A percentile compares a stretch with the other conserved stretches of the same genome.
phyloP scores from a whole-genome alignment of 768 basidiomycete genomes.

The Lentinula boryana region DNA sequence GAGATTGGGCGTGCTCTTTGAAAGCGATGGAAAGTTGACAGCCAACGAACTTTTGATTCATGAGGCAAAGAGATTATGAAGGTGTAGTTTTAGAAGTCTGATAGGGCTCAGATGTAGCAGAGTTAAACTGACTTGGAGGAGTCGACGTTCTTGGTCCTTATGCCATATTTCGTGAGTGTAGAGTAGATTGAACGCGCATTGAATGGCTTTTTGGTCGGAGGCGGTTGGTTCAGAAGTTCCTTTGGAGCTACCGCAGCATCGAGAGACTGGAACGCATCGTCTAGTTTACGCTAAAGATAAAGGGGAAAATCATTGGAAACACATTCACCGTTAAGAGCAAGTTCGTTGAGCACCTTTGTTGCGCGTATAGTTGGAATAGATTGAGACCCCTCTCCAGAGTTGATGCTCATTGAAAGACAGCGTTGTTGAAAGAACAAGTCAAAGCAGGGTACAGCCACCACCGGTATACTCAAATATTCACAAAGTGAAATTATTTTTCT shows the following conservation, averaged over 20 bases:
- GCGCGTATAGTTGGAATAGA: not conserved
- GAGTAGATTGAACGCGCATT: constrained; percentile 64
- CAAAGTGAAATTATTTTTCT: not conserved
- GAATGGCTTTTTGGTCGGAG: constrained; percentile 49
- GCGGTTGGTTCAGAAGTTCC: constrained; percentile 23
- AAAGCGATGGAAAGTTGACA: constrained; percentile 19
- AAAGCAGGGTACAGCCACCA: too few species aligned
- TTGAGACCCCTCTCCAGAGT: not conserved
- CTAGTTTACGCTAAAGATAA: constrained; percentile 62
- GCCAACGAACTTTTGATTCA: constrained; percentile 2
- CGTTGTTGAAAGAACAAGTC: too few species aligned
- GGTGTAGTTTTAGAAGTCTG: constrained; percentile 2
- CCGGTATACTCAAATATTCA: not conserved
- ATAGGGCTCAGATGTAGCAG: not conserved
- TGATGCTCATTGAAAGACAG: not conserved
- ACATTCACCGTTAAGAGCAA: not conserved
- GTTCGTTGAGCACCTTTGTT: not conserved
- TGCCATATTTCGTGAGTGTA: constrained; percentile 73
- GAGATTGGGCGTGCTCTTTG: constrained; percentile 63
- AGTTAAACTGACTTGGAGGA: constrained; percentile 16
- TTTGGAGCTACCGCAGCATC: constrained; percentile 50
- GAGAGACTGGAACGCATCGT: constrained; percentile 70
- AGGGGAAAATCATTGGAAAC: not conserved
- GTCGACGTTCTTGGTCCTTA: constrained; percentile 43
- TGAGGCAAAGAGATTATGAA: constrained; percentile 6